phyloP scores from a whole-genome alignment of 139 green algal genomes.

The Desmodesmus armatus region DNA sequence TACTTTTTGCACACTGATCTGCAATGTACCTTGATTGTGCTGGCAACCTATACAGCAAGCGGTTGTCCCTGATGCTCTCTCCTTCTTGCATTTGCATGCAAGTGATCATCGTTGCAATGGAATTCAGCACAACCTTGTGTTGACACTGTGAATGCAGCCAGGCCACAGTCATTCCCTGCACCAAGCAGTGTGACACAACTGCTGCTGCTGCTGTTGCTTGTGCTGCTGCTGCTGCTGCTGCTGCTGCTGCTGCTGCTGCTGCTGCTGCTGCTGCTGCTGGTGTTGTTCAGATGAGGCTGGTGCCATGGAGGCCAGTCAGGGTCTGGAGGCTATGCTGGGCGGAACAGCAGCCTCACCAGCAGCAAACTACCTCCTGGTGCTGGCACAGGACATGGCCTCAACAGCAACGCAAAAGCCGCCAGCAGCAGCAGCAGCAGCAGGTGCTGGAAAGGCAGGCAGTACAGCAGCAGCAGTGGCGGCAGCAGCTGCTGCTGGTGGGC shows the following conservation, averaged over 20 bases:
- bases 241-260: too few relatives aligned
- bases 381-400: conserved; percentile 44
- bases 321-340: conserved; percentile 26
- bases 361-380: conserved; percentile 34
- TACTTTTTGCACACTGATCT: too few relatives aligned
- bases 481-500: background rate
- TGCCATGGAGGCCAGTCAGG: conserved; percentile 47
- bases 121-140: background rate
- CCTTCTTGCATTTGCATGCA: too few relatives aligned
- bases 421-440: conserved; percentile 41
- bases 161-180: too few relatives aligned
- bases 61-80: too few relatives aligned
- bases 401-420: too few relatives aligned
- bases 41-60: too few relatives aligned
- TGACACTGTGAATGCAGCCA: background rate
- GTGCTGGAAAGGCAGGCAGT: background rate
- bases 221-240: too few relatives aligned
- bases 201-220: too few relatives aligned
- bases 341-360: background rate
- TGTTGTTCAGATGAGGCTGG: conserved; percentile 46
- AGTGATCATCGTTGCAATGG: too few relatives aligned
- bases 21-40: background rate
- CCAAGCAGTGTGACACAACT: too few relatives aligned
- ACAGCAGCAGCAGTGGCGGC: conserved; percentile 11
- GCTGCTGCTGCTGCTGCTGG: too few relatives aligned